Base-by-base conservation (phyloP, 2,329 filamentous ascomycete species). In the Cladobotryum protrusum region DNA sequence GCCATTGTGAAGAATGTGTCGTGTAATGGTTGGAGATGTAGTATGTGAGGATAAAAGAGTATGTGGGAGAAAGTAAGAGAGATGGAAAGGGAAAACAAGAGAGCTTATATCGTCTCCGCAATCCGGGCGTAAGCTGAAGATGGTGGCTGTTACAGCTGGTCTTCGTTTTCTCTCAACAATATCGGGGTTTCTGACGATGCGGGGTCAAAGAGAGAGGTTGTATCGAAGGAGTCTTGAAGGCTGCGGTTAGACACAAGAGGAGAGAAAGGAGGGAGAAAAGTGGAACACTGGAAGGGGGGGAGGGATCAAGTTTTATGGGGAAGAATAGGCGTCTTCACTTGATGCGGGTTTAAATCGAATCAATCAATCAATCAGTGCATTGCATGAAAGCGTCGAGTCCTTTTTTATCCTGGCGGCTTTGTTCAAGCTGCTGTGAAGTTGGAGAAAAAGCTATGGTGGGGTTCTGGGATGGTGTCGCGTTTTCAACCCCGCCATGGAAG, bases 1-100 rank as follows among this genome's bases (percentile, higher is more conserved):
- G 67, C 64, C 73, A 75, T 76, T 50, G 55, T 60, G 59, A 48
- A 12, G 29, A 46, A 24, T 14, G 14, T 44, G 14, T 12, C 49
- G 20, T 39, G 43, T 45, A 39, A 8, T 35, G 14, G 9, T 18
- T 15, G 42, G 11, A 44, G 19, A 33, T 14, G 29, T 13, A 40
- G 37, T 2, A 17, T 40, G 11, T 17, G 9, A 17, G 34, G 17
- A 19, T 11, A 19, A 4, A 9, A 17, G 20, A 35, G n/a, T 13
- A 12, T 9, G 24, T 13, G 5, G 19, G 14, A 20, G 20, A 47
- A 12, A 29, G 19, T 20, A 17, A 40, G 24, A n/a, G 9, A 36
- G 32, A 32, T n/a, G 19, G 9, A n/a, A 40, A 9, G 19, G 9
- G 24, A 15, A 42, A 12, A 17, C 19, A 14, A 14, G 9, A 36